phyloP scores from a whole-genome alignment of 352 stramenopile genomes.

The Pythium monospermum region DNA sequence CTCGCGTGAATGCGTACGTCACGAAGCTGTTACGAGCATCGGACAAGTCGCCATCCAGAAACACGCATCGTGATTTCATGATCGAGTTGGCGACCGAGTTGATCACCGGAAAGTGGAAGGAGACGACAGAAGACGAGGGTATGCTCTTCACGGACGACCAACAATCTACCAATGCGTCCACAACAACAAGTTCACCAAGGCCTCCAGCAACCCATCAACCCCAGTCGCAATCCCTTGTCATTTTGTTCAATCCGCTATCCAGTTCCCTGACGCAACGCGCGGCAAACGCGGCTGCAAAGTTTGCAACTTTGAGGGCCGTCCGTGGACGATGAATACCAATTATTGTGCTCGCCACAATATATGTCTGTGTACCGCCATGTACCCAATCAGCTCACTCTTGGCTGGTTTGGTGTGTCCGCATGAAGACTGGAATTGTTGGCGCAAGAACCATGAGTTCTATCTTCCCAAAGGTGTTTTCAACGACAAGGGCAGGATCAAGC shows the following conservation, averaged over 20 bases:
- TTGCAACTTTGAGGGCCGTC: constrained; percentile 5
- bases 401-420: background rate
- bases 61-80: constrained; percentile 19
- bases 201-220: too few species aligned
- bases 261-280: constrained; percentile 3
- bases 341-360: background rate
- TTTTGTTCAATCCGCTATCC: background rate
- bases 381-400: background rate
- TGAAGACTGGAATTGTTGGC: background rate
- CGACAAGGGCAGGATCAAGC: background rate
- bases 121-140: too few species aligned
- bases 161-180: too few species aligned
- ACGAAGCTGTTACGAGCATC: constrained; percentile 8
- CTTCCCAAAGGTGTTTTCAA: background rate
- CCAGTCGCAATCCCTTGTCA: too few species aligned
- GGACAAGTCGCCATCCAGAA: constrained; percentile 4
- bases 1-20: constrained; percentile 22
- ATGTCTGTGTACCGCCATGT: background rate
- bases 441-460: background rate
- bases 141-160: too few species aligned
- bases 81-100: constrained; percentile 15
- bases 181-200: too few species aligned
- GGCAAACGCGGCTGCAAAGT: constrained; percentile 12
- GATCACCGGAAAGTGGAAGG: constrained; percentile 17
- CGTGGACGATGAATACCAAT: background rate